Percentiles rank a stretch among this genome's conserved stretches.
These are phyloP conservation scores for Akanthomyces uredinophilus DNA, from an alignment of 2,329 filamentous ascomycete species.

Conservation along the genomic window DNA sequence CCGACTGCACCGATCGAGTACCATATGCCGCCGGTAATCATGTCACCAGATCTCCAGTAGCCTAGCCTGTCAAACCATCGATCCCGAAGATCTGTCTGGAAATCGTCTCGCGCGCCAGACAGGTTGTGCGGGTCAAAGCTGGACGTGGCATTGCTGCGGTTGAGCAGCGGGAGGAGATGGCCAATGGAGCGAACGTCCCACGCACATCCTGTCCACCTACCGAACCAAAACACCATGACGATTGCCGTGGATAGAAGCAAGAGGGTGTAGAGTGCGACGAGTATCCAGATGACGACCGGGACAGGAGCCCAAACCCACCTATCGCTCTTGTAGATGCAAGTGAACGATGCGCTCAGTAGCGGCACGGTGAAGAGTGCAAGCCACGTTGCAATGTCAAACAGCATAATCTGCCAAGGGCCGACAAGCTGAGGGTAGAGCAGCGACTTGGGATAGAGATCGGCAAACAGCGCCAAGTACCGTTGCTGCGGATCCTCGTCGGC, in stretches of 20 bases:
- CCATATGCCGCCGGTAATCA: conserved; percentile 61
- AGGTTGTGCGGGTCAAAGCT: conserved; percentile 67
- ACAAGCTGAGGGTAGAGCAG: conserved; percentile 57
- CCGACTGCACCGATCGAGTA: conserved; percentile 63
- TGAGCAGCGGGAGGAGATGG: conserved; percentile 72
- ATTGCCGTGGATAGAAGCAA: conserved; percentile 49
- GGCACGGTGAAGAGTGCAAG: conserved; percentile 74
- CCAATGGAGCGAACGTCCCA: conserved; percentile 84
- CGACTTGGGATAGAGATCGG: conserved; percentile 62
- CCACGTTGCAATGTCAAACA: conserved; percentile 68
- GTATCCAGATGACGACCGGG: conserved; percentile 71
- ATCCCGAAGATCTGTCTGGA: conserved; percentile 48
- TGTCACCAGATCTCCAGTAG: conserved; percentile 72
- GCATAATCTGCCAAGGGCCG: conserved; percentile 62
- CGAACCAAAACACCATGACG: conserved; percentile 60
- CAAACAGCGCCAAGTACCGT: conserved; percentile 61
- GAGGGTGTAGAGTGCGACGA: conserved; percentile 68
- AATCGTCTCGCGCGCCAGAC: conserved; percentile 45
- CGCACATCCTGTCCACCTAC: conserved; percentile 65
- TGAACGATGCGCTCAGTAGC: conserved; percentile 72
- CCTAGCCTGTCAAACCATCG: conserved; percentile 68
- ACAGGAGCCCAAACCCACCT: conserved; percentile 77
- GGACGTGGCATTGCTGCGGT: conserved; percentile 70
- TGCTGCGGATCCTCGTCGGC: conserved; percentile 55
- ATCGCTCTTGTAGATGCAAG: conserved; percentile 51